A percentile compares a stretch with the other conserved stretches of the same genome.
Conservation (phyloP, 139 green algal species). For the Chlamydomonas incerta region DNA sequence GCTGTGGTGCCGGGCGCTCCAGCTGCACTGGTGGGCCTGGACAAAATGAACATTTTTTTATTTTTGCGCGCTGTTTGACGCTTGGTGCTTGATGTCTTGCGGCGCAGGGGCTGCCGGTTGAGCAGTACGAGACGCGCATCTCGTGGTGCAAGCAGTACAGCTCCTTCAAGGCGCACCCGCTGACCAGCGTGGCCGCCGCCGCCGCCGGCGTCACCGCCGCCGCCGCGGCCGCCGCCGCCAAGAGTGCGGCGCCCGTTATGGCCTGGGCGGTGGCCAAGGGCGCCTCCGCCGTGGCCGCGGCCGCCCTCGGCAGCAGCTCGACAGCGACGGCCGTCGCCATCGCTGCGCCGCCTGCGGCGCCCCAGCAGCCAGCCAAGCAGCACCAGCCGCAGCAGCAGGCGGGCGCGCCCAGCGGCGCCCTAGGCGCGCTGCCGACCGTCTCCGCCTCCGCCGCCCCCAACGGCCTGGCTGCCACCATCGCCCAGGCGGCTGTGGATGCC, state of each 20-base stretch:
- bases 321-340: neutral
- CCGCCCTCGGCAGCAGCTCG: neutral
- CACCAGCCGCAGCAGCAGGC: neutral
- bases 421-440: too few species aligned
- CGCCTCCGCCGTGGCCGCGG: too few species aligned
- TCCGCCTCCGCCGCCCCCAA: too few species aligned
- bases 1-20: too few species aligned
- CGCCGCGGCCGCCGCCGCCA: neutral
- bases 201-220: neutral
- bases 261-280: constrained; percentile 16
- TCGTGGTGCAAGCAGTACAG: constrained; percentile 15
- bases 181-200: neutral
- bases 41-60: too few species aligned
- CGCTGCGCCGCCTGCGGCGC: neutral
- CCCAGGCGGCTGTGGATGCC: neutral
- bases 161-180: neutral
- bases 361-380: neutral
- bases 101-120: neutral
- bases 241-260: neutral
- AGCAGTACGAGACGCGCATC: constrained; percentile 5
- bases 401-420: too few species aligned
- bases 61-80: too few species aligned
- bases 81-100: too few species aligned
- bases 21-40: too few species aligned
- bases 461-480: neutral